Evolutionary conservation across 2,329 filamentous ascomycete genomes (phyloP), one percentile per base, ranked within the genome.

Genomic region (Cadophora sp.): DNA sequence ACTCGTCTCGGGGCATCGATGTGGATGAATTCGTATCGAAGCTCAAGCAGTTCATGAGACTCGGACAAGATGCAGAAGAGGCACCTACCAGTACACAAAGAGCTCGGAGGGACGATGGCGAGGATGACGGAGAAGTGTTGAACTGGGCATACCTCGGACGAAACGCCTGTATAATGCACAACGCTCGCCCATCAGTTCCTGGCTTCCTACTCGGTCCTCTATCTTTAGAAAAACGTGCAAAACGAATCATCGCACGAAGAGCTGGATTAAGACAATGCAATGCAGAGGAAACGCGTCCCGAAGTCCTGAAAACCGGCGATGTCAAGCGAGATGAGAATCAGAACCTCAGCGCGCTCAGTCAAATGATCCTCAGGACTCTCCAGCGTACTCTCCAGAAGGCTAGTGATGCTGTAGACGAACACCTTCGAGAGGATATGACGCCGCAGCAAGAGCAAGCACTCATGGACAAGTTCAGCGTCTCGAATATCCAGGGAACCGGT

Each of bases 1-100:
- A 91, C 73, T 81, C 85, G 1, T 87, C 88, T 2, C 88, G 91
- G 60, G 93, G 94, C 8, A 81, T 99, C 24, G 94, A 98, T 75
- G 84, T 96, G 0, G 94, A 98, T 68, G 92, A 97, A 73, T 96
- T 98, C 75, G 88, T 98, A 16, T 91, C 92, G 0, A 97, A 96
- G 79, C 95, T 91, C 78, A 93, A 96, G 67, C 87, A 86, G 3
- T 98, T 92, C 77, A 97, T 98, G 93, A 88, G 70, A 87, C 24
- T 84, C 86, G 43, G 91, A 3, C 82, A 85, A 8, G 85, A 84
- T 13, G 85, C 86, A 27, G 79, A 85, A 59, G 82, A 85, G 47
- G 77, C 81, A 81, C 8, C 84, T 82, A 76, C 69, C 64, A 73
- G 75, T 62, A 80, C 78, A 1, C 80, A 82, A 69, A 76, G 78